A percentile compares a stretch with the other conserved stretches of the same genome.
Conservation (phyloP, 2,329 filamentous ascomycete genomes). For the Diaporthe aspalathi region DNA sequence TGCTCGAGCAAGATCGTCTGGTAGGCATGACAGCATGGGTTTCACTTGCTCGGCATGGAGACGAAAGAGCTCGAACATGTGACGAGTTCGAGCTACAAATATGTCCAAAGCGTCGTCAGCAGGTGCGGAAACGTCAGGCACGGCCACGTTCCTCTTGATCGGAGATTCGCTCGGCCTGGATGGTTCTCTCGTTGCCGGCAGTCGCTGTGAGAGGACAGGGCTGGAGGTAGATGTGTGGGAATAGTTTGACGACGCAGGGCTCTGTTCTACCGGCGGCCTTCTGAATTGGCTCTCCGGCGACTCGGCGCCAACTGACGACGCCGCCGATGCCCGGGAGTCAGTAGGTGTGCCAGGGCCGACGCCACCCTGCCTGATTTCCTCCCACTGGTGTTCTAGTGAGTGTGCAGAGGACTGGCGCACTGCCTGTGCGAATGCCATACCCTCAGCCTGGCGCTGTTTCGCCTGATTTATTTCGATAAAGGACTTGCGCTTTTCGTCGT, state of each 20-base stretch:
- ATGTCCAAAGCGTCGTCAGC: constrained; percentile 74
- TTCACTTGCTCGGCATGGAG: constrained; percentile 80
- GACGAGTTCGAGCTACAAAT: constrained; percentile 77
- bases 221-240: constrained; percentile 42
- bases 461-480: constrained; percentile 70
- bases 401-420: constrained; percentile 51
- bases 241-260: constrained; percentile 50
- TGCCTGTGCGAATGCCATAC: constrained; percentile 67
- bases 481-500: constrained; percentile 66
- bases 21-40: constrained; percentile 71
- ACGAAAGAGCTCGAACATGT: constrained; percentile 80
- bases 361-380: constrained; percentile 41
- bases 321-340: constrained; percentile 41
- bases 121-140: constrained; percentile 10
- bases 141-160: constrained; percentile 40
- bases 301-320: constrained; percentile 32
- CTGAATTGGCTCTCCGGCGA: constrained; percentile 41
- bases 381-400: constrained; percentile 48
- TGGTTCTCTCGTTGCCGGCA: constrained; percentile 43
- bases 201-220: constrained; percentile 42
- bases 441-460: constrained; percentile 71
- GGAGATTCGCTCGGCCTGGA: constrained; percentile 38
- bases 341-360: constrained; percentile 39
- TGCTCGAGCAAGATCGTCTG: constrained; percentile 76
- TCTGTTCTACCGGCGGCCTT: constrained; percentile 51